phyloP scores from a whole-genome alignment of 768 basidiomycete species.

The Amanita molliuscula region DNA sequence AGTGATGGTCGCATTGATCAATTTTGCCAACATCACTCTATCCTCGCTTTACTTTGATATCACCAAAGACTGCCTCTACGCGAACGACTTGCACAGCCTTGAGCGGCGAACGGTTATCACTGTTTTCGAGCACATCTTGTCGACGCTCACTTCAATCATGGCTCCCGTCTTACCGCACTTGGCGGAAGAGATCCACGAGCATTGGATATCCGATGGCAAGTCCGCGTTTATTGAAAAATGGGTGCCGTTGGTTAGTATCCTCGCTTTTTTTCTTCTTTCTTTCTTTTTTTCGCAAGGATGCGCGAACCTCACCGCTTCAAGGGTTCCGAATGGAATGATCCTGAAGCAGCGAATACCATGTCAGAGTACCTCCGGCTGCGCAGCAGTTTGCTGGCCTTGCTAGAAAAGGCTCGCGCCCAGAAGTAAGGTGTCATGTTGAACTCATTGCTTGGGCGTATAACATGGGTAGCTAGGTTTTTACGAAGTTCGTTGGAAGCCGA shows the following conservation, averaged over 20 bases:
- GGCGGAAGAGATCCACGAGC: slow-evolving; percentile 75
- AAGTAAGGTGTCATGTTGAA: slow-evolving; percentile 40
- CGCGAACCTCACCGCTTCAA: slow-evolving; percentile 16
- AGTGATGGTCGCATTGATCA: slow-evolving; percentile 66
- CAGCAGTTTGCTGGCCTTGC: slow-evolving; percentile 44
- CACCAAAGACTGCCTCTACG: slow-evolving; percentile 85
- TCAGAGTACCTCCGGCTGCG: slow-evolving; percentile 48
- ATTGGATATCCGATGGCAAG: slow-evolving; percentile 20
- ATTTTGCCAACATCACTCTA: slow-evolving; percentile 75
- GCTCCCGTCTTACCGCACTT: slow-evolving; percentile 87
- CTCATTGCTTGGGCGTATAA: not conserved
- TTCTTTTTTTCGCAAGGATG: not conserved
- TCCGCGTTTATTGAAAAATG: slow-evolving; percentile 73
- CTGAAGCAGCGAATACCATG: slow-evolving; percentile 53
- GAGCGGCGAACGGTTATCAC: slow-evolving; percentile 59
- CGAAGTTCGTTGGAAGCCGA: slow-evolving; percentile 71
- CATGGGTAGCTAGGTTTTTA: slow-evolving; percentile 36
- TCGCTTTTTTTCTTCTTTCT: too few relatives aligned
- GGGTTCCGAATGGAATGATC: slow-evolving; percentile 55
- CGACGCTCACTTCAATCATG: slow-evolving; percentile 56
- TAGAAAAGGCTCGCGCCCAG: slow-evolving; percentile 68
- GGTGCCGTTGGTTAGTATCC: slow-evolving; percentile 47
- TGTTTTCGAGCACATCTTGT: slow-evolving; percentile 65
- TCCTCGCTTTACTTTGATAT: slow-evolving; percentile 91
- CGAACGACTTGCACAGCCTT: slow-evolving; percentile 37